Evolutionary conservation across 1,139 yeast genomes (phyloP), one percentile per base, ranked within the genome.

Genomic region (Debaryomyces singareniensis): DNA sequence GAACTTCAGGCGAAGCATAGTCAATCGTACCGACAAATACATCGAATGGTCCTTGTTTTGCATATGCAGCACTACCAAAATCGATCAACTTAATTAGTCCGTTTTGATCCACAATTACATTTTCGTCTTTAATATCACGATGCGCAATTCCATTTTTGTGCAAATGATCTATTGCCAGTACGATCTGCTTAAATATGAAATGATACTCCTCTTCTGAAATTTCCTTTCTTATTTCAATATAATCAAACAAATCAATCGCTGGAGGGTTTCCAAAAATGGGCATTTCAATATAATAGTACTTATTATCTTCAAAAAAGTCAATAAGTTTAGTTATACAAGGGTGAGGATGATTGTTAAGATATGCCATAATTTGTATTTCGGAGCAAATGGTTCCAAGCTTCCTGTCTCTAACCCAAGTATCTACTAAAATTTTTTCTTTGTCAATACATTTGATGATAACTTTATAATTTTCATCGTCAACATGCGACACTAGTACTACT

Each of bases 1-100:
- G 65, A 1, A 91, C 96, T 55, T 91, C 98, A 0, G 98, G 97
- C 0, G 96, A 93, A 0, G 97, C 97, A 53, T 89, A 91, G 53
- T 91, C 97, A 25, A 91, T 78, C 0, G 98, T 91, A 2, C 98
- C 98, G 2, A 91, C 97, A 58, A 91, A 91, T 7, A 89, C 95
- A 45, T 89, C 96, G 58, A 89, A 91, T 3, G 97, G 97, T 0
- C 97, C 97, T 55, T 80, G 89, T 40, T 73, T 76, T 14, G 78
- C 74, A 53, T 86, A 85, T 0, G 96, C 95, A 1, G 96, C 95
- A 33, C 95, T 80, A 0, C 98, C 98, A 56, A 87, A 91, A 57
- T 91, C 98, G 49, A 91, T 91, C 36, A 91, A 63, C 53, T 89
- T 89, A 34, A 86, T 78, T 22, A 77, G 62, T 3, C 85, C 85